A percentile compares a stretch with the other conserved stretches of the same genome.
Evolutionary conservation across 805 yeast species (phyloP).

Genomic region (Novakomyces olei): DNA sequence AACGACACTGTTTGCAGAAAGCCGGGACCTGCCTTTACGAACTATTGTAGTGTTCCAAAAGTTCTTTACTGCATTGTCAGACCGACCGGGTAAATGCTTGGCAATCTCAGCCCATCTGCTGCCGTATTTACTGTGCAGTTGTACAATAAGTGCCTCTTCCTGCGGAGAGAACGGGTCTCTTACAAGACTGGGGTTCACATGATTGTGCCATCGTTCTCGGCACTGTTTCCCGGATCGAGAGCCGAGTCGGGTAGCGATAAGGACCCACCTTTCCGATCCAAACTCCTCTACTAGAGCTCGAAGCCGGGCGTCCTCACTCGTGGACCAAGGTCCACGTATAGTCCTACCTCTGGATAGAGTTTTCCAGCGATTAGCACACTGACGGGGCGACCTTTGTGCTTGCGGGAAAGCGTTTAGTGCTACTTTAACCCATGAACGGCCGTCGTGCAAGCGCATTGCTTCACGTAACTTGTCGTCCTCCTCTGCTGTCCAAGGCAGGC

Average conservation of each 20-base stretch:
- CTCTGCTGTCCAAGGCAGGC: not conserved
- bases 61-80: slow-evolving; percentile 80
- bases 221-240: slow-evolving; percentile 81
- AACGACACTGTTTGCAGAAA: too few species aligned
- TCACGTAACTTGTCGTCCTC: not conserved
- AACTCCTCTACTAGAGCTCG: slow-evolving; percentile 43
- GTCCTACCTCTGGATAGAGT: slow-evolving; percentile 5
- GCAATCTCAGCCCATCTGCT: slow-evolving; percentile 90
- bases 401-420: not conserved
- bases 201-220: slow-evolving; percentile 77
- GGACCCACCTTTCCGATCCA: slow-evolving; percentile 79
- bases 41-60: slow-evolving; percentile 39
- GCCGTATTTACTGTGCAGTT: slow-evolving; percentile 55
- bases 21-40: too few species aligned
- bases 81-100: slow-evolving; percentile 53
- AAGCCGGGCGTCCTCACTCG: slow-evolving; percentile 55
- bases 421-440: not conserved
- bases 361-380: slow-evolving; percentile 4
- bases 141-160: slow-evolving; percentile 65
- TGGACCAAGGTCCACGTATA: slow-evolving; percentile 74
- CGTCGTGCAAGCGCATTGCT: not conserved
- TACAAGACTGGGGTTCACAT: slow-evolving; percentile 64
- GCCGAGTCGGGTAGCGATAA: slow-evolving; percentile 48
- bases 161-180: slow-evolving; percentile 64
- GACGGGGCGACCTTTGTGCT: not conserved